These are phyloP conservation scores for Fusarium sp. DNA, from an alignment of 2,329 filamentous ascomycete species.

Conservation along the genomic window DNA sequence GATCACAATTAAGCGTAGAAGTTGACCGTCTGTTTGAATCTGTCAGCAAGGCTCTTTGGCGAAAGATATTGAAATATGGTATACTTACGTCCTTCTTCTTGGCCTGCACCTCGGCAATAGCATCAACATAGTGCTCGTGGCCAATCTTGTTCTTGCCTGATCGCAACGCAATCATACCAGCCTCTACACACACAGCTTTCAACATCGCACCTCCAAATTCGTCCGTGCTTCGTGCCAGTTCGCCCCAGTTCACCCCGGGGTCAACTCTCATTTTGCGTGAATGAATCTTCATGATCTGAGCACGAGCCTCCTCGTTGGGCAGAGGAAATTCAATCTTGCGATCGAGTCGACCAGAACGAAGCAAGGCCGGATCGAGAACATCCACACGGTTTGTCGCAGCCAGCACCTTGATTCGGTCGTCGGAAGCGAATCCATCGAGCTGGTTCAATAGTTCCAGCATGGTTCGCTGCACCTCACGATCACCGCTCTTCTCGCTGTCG, in stretches of 20 bases:
- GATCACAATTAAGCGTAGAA: slow-evolving; percentile 60
- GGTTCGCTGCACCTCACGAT: slow-evolving; percentile 96
- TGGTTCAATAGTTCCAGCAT: slow-evolving; percentile 99
- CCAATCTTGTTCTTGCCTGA: slow-evolving; percentile 96
- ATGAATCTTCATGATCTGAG: slow-evolving; percentile 97
- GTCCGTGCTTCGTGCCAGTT: slow-evolving; percentile 95
- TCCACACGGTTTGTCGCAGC: slow-evolving; percentile 96
- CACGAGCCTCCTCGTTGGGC: slow-evolving; percentile 96
- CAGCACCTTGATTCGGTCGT: slow-evolving; percentile 96
- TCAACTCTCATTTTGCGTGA: slow-evolving; percentile 98
- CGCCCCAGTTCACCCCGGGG: slow-evolving; percentile 92
- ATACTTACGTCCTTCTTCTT: slow-evolving; percentile 88
- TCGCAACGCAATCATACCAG: slow-evolving; percentile 97
- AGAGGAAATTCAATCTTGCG: slow-evolving; percentile 98
- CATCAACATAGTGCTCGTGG: slow-evolving; percentile 98
- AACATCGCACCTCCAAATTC: slow-evolving; percentile 98
- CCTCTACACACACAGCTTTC: slow-evolving; percentile 98
- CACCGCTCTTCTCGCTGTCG: slow-evolving; percentile 97
- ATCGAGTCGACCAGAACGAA: slow-evolving; percentile 92
- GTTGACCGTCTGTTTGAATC: slow-evolving; percentile 63
- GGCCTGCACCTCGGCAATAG: slow-evolving; percentile 93
- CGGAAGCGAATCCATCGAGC: slow-evolving; percentile 96
- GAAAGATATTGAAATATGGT: not conserved
- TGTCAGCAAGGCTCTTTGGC: slow-evolving; percentile 25
- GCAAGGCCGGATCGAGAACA: slow-evolving; percentile 89